phyloP scores from a whole-genome alignment of 805 yeast species.

The Saccharomycopsis schoenii region DNA sequence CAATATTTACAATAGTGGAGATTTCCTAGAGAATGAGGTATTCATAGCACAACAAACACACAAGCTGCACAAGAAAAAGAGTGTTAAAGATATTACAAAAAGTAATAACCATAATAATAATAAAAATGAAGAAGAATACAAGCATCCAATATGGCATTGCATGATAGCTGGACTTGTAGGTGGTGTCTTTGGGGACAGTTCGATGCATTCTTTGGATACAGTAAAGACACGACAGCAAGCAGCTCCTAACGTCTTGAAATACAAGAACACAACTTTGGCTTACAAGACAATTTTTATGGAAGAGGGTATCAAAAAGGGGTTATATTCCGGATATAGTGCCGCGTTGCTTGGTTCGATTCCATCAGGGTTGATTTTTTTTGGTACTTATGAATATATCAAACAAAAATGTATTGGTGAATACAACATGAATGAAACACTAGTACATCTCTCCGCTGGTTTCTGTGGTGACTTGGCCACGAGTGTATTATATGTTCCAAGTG shows the following conservation, averaged over 20 bases:
- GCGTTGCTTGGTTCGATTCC: slow-evolving; percentile 92
- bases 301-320: slow-evolving; percentile 78
- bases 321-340: slow-evolving; percentile 88
- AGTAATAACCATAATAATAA: background rate
- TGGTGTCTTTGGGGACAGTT: slow-evolving; percentile 83
- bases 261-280: slow-evolving; percentile 67
- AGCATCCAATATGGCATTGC: slow-evolving; percentile 10
- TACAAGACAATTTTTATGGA: slow-evolving; percentile 64
- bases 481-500: slow-evolving; percentile 87
- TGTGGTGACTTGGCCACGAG: slow-evolving; percentile 90
- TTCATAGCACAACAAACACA: background rate
- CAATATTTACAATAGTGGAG: background rate
- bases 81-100: background rate
- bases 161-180: slow-evolving; percentile 91
- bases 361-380: slow-evolving; percentile 87
- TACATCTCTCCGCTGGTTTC: slow-evolving; percentile 80
- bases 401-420: slow-evolving; percentile 54
- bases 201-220: slow-evolving; percentile 94
- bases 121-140: background rate
- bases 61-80: background rate
- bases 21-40: background rate
- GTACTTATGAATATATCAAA: slow-evolving; percentile 79
- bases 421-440: slow-evolving; percentile 62
- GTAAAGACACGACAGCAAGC: slow-evolving; percentile 97
- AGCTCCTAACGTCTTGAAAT: slow-evolving; percentile 58